Evolutionary conservation across 208 protist genomes (phyloP).

Genomic region (Vickermania ingenoplastis): DNA sequence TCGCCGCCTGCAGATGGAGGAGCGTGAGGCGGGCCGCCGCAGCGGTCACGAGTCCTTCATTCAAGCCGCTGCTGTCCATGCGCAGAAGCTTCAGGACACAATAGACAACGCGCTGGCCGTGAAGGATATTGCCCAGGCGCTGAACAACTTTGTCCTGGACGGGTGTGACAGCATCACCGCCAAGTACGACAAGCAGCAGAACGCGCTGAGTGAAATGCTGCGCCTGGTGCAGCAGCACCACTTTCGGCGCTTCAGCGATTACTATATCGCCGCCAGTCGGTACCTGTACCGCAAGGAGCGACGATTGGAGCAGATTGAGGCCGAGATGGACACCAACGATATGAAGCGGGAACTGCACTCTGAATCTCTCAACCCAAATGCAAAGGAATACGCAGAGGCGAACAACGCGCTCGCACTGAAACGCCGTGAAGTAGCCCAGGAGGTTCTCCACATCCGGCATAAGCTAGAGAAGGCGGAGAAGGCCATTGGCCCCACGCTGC

Average conservation of each 20-base stretch:
- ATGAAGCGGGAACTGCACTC: constrained; percentile 61
- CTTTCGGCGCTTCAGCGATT: constrained; percentile 82
- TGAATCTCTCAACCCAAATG: constrained; percentile 64
- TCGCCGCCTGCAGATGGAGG: constrained; percentile 70
- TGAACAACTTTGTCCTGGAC: constrained; percentile 88
- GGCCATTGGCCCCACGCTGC: constrained; percentile 64
- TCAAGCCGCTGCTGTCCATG: constrained; percentile 53
- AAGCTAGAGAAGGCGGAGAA: constrained; percentile 53
- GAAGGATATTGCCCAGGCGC: constrained; percentile 53
- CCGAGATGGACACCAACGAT: constrained; percentile 57
- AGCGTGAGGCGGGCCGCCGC: constrained; percentile 71
- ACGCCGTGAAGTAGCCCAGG: constrained; percentile 50
- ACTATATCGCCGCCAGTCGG: constrained; percentile 78
- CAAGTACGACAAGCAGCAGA: constrained; percentile 84
- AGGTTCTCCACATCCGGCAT: constrained; percentile 52
- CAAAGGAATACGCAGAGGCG: constrained; percentile 63
- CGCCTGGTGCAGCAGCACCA: constrained; percentile 77
- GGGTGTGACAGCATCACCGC: constrained; percentile 77
- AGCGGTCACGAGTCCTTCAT: constrained; percentile 77
- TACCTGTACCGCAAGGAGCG: constrained; percentile 82
- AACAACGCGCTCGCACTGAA: constrained; percentile 43
- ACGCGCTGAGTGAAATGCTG: constrained; percentile 66
- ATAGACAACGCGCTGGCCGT: constrained; percentile 73
- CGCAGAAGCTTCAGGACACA: constrained; percentile 65
- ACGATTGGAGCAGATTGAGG: constrained; percentile 52